A percentile compares a stretch with the other conserved stretches of the same genome.
Conservation (phyloP, 225 moss, liverwort and hornwort species). For the Physcomitrium patens region DNA sequence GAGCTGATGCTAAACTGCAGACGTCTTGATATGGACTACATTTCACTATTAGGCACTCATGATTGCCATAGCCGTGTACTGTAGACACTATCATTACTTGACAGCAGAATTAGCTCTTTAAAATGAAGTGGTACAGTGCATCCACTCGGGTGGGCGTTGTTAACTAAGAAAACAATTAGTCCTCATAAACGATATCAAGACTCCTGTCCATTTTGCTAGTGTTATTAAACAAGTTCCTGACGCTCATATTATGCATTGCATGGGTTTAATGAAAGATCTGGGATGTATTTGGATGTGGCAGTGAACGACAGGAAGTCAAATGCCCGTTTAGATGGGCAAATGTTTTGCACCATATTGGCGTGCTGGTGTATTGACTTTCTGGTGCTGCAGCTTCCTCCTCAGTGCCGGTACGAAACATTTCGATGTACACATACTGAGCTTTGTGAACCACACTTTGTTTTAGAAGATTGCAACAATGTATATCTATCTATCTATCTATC, state of each 20-base stretch:
- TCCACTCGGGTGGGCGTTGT: neutral
- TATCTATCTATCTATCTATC: too few species aligned
- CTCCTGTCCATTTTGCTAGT: neutral
- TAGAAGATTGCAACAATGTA: too few species aligned
- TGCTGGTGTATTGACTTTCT: conserved; percentile 23
- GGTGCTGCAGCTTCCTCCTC: neutral
- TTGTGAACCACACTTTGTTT: too few species aligned
- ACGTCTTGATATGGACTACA: too few species aligned
- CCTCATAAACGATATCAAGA: neutral
- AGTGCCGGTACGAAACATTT: too few species aligned
- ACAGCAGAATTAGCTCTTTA: neutral
- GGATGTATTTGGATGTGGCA: conserved; percentile 55
- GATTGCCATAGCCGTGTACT: too few species aligned
- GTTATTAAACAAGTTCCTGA: neutral
- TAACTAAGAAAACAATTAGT: neutral
- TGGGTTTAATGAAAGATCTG: conserved; percentile 37
- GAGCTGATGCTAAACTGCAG: too few species aligned
- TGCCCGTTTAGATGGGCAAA: conserved; percentile 32
- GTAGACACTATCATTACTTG: too few species aligned
- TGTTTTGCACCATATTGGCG: conserved; percentile 20
- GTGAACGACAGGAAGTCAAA: conserved; percentile 48
- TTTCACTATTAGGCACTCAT: too few species aligned
- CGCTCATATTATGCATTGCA: conserved; percentile 15
- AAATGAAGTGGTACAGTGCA: neutral
- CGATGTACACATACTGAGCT: too few species aligned